Percentiles rank a stretch among this genome's conserved stretches.
Evolutionary conservation across 2,329 filamentous ascomycete species (phyloP).

Genomic region (Nemania sp.): DNA sequence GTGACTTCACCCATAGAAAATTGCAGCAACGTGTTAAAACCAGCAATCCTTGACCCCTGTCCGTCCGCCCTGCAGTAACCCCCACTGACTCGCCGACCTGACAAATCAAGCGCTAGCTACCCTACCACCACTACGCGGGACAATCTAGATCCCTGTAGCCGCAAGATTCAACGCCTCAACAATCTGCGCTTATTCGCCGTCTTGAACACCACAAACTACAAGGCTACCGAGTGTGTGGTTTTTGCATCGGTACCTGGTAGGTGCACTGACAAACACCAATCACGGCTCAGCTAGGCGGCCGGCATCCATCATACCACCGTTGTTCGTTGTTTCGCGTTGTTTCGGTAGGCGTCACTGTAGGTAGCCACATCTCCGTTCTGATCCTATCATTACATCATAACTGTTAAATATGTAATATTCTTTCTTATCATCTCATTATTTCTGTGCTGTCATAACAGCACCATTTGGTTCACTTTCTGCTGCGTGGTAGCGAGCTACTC

Average conservation of each 20-base stretch:
- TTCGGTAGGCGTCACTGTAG: not conserved
- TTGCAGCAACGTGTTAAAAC: constrained; percentile 37
- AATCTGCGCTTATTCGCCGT: constrained; percentile 19
- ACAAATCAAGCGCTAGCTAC: constrained; percentile 34
- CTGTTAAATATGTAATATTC: not conserved
- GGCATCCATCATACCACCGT: not conserved
- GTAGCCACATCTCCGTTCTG: not conserved
- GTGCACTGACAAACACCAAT: not conserved
- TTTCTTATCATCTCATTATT: not conserved
- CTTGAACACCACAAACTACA: constrained; percentile 15
- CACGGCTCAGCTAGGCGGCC: not conserved
- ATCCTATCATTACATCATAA: constrained; percentile 3
- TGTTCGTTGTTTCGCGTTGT: no score
- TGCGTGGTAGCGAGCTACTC: no score
- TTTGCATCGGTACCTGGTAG: not conserved
- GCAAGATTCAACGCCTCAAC: constrained; percentile 16
- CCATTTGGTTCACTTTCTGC: no score
- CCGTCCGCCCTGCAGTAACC: constrained; percentile 25
- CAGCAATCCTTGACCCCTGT: constrained; percentile 7
- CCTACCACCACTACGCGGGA: constrained; percentile 3
- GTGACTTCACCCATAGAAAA: constrained; percentile 3
- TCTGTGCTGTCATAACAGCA: not conserved
- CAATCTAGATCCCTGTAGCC: constrained; percentile 24
- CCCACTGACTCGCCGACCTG: constrained; percentile 24
- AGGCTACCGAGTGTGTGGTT: constrained; percentile 10